phyloP scores from a whole-genome alignment of 1,284 basidiomycete genomes.

The Pseudozyma tsukubaensis region DNA sequence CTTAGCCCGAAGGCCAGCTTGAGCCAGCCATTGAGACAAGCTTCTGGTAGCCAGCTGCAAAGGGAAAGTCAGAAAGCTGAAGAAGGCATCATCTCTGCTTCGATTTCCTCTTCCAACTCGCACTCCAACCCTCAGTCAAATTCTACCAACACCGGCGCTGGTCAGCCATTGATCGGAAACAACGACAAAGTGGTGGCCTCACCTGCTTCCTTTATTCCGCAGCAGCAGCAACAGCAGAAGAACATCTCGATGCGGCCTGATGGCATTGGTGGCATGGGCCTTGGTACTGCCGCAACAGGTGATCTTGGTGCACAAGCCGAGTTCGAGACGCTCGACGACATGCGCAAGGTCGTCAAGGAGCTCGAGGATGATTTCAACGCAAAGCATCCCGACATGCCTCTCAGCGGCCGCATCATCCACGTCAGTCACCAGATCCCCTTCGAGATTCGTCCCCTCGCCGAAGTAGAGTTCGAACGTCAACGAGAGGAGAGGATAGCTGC shows the following conservation, averaged over 20 bases:
- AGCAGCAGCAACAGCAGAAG: slow-evolving; percentile 1
- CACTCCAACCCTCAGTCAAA: slow-evolving; percentile 3
- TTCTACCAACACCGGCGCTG: slow-evolving; percentile 2
- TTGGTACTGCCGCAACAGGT: slow-evolving; percentile 60
- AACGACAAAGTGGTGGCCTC: slow-evolving; percentile 23
- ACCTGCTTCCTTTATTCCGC: slow-evolving; percentile 18
- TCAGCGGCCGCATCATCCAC: slow-evolving; percentile 67
- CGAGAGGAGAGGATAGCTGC: slow-evolving; percentile 59
- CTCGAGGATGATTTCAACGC: slow-evolving; percentile 62
- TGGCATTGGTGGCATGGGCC: slow-evolving; percentile 60
- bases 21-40: neutral
- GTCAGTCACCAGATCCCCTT: slow-evolving; percentile 68
- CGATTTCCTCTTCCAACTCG: slow-evolving; percentile 24
- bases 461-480: slow-evolving; percentile 60
- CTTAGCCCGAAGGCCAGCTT: neutral
- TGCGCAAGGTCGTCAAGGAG: slow-evolving; percentile 51
- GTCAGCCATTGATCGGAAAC: slow-evolving; percentile 11
- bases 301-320: slow-evolving; percentile 57
- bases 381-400: slow-evolving; percentile 56
- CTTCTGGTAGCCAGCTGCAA: slow-evolving; percentile 13
- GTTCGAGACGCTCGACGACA: slow-evolving; percentile 58
- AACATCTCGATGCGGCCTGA: slow-evolving; percentile 55
- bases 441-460: slow-evolving; percentile 57
- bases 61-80: slow-evolving; percentile 39
- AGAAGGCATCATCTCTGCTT: slow-evolving; percentile 43